A percentile compares a stretch with the other conserved stretches of the same genome.
These are phyloP conservation scores for Candida wancherniae DNA, from an alignment of 805 yeast genomes.

Conservation along the genomic window DNA sequence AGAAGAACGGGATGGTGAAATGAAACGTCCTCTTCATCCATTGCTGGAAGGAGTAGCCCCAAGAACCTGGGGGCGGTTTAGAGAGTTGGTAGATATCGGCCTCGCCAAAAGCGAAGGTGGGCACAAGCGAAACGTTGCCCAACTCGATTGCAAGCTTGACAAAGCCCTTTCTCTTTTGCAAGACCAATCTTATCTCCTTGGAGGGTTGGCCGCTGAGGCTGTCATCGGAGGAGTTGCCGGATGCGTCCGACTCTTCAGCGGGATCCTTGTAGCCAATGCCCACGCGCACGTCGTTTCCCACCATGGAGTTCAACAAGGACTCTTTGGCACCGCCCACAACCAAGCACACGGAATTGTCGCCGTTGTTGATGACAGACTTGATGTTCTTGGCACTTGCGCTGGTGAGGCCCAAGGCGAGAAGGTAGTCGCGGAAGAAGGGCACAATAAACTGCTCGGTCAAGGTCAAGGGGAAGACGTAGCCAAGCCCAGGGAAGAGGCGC, in stretches of 20 bases:
- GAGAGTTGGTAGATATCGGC: conserved; percentile 50
- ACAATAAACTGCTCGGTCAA: conserved; percentile 74
- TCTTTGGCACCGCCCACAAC: conserved; percentile 98
- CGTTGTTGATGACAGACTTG: conserved; percentile 52
- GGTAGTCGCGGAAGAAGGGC: conserved; percentile 84
- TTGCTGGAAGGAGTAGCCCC: conserved; percentile 55
- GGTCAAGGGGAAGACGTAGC: conserved; percentile 68
- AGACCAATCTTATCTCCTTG: conserved; percentile 57
- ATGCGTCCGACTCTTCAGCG: conserved; percentile 8
- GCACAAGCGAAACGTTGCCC: conserved; percentile 78
- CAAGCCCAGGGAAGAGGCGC: conserved; percentile 75
- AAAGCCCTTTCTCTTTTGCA: conserved; percentile 81
- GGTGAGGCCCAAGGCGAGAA: conserved; percentile 75
- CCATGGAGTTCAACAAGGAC: conserved; percentile 51
- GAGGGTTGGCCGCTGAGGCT: conserved; percentile 14
- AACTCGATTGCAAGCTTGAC: conserved; percentile 77
- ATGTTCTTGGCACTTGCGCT: conserved; percentile 78
- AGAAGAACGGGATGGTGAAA: conserved; percentile 86
- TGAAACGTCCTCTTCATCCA: conserved; percentile 70
- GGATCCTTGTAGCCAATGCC: conserved; percentile 30
- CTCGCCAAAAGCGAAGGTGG: conserved; percentile 90
- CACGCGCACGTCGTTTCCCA: conserved; percentile 27
- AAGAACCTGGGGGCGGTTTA: conserved; percentile 36
- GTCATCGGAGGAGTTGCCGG: conserved; percentile 1
- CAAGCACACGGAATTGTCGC: conserved; percentile 73